These are phyloP conservation scores for Oehlia diaphana DNA, from an alignment of 192 early-diverging fungal species.

Conservation along the genomic window DNA sequence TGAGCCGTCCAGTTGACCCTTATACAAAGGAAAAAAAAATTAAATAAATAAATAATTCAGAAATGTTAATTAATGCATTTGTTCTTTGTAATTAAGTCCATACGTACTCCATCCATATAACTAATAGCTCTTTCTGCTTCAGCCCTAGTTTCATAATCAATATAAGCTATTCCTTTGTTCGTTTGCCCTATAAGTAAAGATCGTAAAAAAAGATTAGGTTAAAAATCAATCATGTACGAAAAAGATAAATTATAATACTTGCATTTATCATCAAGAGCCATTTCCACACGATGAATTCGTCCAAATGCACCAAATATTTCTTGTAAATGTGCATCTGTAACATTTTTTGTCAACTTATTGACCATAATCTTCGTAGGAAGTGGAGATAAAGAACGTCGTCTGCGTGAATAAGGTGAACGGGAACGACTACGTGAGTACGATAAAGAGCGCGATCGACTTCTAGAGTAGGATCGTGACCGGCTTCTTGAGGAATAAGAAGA, in stretches of 20 bases:
- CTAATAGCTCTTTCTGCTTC: slow-evolving; percentile 48
- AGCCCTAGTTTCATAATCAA: slow-evolving; percentile 40
- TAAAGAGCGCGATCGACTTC: slow-evolving; percentile 24
- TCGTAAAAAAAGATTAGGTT: background rate
- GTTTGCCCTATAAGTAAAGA: slow-evolving; percentile 29
- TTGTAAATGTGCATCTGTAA: slow-evolving; percentile 39
- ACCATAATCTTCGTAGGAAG: slow-evolving; percentile 34
- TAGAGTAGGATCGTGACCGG: slow-evolving; percentile 30
- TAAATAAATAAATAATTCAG: background rate
- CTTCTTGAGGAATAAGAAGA: slow-evolving; percentile 26
- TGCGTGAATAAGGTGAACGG: slow-evolving; percentile 23
- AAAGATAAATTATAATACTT: slow-evolving; percentile 12
- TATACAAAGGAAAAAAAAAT: background rate
- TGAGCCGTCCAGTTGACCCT: slow-evolving; percentile 52
- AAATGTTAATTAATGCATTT: background rate
- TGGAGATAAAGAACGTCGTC: slow-evolving; percentile 4
- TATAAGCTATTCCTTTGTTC: slow-evolving; percentile 44
- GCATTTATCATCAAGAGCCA: slow-evolving; percentile 44
- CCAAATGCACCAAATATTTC: slow-evolving; percentile 47
- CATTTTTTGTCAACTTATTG: slow-evolving; percentile 46
- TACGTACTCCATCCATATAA: slow-evolving; percentile 47
- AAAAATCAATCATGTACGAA: background rate
- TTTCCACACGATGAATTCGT: slow-evolving; percentile 31
- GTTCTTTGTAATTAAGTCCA: background rate
- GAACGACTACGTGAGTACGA: slow-evolving; percentile 32